Evolutionary conservation across 1,284 basidiomycete genomes (phyloP).

Genomic region (Lentinus polychrous): DNA sequence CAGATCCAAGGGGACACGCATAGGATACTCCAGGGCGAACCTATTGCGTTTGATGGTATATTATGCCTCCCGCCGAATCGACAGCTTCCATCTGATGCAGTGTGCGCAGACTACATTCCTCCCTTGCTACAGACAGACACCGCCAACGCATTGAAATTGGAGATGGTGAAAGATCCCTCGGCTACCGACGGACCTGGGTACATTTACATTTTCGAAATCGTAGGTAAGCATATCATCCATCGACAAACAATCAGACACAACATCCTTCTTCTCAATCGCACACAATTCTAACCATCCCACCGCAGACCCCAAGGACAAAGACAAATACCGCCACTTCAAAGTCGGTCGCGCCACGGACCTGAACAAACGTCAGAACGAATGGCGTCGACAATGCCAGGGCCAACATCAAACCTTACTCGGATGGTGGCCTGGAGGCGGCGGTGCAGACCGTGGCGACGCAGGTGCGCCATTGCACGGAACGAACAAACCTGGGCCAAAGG

Average conservation of each 20-base stretch:
- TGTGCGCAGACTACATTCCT: conserved; percentile 57
- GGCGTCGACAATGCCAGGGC: conserved; percentile 61
- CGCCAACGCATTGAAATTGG: conserved; percentile 52
- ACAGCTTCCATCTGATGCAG: background rate
- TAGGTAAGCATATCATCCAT: conserved; percentile 50
- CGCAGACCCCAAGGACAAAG: conserved; percentile 24
- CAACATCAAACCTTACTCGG: conserved; percentile 44
- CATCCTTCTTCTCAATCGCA: too few species aligned
- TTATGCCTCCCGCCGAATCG: background rate
- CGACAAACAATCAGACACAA: too few species aligned
- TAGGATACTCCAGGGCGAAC: background rate
- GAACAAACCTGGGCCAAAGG: conserved; percentile 46
- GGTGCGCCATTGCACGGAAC: conserved; percentile 39
- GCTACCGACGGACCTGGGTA: conserved; percentile 57
- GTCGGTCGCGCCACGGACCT: conserved; percentile 46
- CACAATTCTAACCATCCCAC: too few species aligned
- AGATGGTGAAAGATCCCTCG: conserved; percentile 66
- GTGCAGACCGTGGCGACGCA: conserved; percentile 28
- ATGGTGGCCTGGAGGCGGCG: conserved; percentile 40
- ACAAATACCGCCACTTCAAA: conserved; percentile 35
- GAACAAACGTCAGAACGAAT: conserved; percentile 54
- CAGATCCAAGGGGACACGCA: conserved; percentile 30
- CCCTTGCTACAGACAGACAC: conserved; percentile 56
- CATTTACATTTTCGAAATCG: conserved; percentile 74
- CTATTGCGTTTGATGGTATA: conserved; percentile 4